Evolutionary conservation across 805 yeast species (phyloP).

Genomic region (Wickerhamiella hasegawae): DNA sequence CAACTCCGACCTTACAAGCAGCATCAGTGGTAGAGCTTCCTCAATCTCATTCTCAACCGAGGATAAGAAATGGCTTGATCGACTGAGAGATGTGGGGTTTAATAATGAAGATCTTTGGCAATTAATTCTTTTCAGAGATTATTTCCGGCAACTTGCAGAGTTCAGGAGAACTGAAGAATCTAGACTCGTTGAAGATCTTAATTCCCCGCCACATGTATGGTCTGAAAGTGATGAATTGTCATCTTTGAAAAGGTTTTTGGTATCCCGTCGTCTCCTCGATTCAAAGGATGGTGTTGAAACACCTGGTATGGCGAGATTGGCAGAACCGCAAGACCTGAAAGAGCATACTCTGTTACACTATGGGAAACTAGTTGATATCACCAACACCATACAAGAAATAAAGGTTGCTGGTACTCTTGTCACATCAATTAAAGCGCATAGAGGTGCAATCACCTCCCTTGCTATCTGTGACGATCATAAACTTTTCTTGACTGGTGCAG

Average conservation of each 20-base stretch:
- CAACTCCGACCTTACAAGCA: slow-evolving; percentile 2
- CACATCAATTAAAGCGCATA: slow-evolving; percentile 48
- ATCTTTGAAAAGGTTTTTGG: background rate
- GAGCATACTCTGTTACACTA: background rate
- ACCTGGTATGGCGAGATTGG: background rate
- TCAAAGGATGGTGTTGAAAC: background rate
- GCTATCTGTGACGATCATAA: slow-evolving; percentile 44
- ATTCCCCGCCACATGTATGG: background rate
- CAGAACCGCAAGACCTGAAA: background rate
- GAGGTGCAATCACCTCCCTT: slow-evolving; percentile 39
- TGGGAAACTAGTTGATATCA: no score
- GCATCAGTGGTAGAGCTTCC: background rate
- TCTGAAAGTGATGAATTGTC: background rate
- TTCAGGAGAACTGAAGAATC: background rate
- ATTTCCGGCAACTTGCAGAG: slow-evolving; percentile 30
- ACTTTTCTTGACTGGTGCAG: slow-evolving; percentile 65
- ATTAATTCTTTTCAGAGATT: slow-evolving; percentile 50
- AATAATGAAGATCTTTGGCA: slow-evolving; percentile 70
- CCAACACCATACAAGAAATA: no score
- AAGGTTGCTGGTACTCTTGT: slow-evolving; percentile 25
- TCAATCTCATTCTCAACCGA: slow-evolving; percentile 14
- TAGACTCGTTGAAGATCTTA: background rate
- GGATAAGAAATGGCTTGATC: slow-evolving; percentile 40
- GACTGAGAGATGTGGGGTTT: slow-evolving; percentile 58
- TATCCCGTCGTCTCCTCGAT: background rate